Evolutionary conservation across 1,139 yeast species (phyloP), one percentile per base, ranked within the genome.

Genomic region (Entelexis sorbosivorans): DNA sequence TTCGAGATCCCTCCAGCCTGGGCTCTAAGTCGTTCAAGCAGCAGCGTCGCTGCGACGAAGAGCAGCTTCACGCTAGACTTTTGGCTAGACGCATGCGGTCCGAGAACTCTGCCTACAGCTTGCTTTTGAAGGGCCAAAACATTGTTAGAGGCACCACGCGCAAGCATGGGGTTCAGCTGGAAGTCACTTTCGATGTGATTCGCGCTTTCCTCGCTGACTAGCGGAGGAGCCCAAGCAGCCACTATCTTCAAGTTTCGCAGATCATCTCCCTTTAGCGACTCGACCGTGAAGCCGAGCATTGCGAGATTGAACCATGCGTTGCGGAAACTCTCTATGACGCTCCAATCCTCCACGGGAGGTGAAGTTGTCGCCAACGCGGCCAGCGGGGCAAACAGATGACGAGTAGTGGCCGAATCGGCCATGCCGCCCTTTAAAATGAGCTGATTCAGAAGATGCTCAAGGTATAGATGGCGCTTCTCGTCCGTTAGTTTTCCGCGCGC

Each of bases 221-320:
- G 75, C 0, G 97, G 94, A 5, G 98, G 98, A 5, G 96, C 76
- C 61, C 77, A 83, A 61, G 82, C 78, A 0, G 98, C 97, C 61
- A 93, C 84, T 52, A 80, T 72, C 61, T 76, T 74, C 50, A 93
- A 72, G 35, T 77, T 78, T 0, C 57, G 56, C 51, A 68, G 64
- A 61, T 76, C 74, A 11, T 69, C 67, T 51, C 71, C 68, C 11
- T 81, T 75, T 61, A 79, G 70, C 49, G 73, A 72, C n/a, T 44
- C 51, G 16, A 33, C 50, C 1, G 52, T 50, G 64, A 81, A 88
- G 0, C 98, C 98, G 66, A 91, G 96, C 42, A 89, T 86, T 5
- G 83, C 93, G 76, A 91, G 74, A 63, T 89, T 91, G 65, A 85
- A 88, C 99, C 99, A 93, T 47, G 87, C 79, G 65, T 91, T 85